Evolutionary conservation across 2,329 filamentous ascomycete species (phyloP).

Genomic region (Colletotrichum cordylinicola): DNA sequence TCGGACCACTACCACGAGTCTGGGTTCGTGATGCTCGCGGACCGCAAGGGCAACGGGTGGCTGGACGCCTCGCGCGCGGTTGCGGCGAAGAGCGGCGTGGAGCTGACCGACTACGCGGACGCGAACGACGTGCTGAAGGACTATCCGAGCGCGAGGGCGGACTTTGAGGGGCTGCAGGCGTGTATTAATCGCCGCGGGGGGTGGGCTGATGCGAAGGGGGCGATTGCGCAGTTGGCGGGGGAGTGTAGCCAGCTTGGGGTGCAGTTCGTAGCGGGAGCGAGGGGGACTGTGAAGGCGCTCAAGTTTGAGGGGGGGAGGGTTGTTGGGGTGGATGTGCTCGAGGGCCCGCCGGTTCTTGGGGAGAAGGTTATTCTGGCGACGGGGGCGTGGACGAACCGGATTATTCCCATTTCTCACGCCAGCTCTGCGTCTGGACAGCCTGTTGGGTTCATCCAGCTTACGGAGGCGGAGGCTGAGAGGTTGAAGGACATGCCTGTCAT

Average conservation of each 20-base stretch:
- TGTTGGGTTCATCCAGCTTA: slow-evolving; percentile 69
- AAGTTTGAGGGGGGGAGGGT: slow-evolving; percentile 21
- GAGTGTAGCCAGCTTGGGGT: slow-evolving; percentile 34
- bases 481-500: slow-evolving; percentile 64
- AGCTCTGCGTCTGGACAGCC: slow-evolving; percentile 70
- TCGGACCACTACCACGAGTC: slow-evolving; percentile 33
- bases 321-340: slow-evolving; percentile 28
- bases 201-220: slow-evolving; percentile 36
- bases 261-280: slow-evolving; percentile 33
- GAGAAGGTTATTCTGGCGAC: slow-evolving; percentile 66
- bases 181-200: slow-evolving; percentile 32
- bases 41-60: slow-evolving; percentile 22
- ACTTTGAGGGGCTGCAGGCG: slow-evolving; percentile 9
- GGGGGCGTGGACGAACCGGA: slow-evolving; percentile 67
- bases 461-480: slow-evolving; percentile 57
- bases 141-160: neutral
- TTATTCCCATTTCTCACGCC: slow-evolving; percentile 65
- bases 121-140: slow-evolving; percentile 6
- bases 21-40: slow-evolving; percentile 36
- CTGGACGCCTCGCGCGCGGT: slow-evolving; percentile 20
- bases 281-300: slow-evolving; percentile 32
- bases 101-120: slow-evolving; percentile 33
- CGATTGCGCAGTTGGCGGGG: slow-evolving; percentile 29
- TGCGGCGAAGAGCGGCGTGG: slow-evolving; percentile 15
- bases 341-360: slow-evolving; percentile 42